Evolutionary conservation across 129 eudicot genomes (phyloP).

Genomic region (Heracleum sosnowskyi): DNA sequence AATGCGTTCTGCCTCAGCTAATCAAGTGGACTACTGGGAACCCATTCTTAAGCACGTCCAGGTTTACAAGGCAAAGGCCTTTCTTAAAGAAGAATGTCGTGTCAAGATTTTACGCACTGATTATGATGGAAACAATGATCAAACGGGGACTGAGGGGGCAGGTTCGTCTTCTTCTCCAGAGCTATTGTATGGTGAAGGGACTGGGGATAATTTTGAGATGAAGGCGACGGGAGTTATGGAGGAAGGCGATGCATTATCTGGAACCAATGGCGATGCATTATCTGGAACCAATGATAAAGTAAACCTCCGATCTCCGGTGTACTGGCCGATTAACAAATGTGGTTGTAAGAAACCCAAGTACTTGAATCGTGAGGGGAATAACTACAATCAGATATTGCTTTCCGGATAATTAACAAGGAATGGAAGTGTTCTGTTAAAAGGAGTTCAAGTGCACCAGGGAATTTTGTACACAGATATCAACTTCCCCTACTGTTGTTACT

Average conservation of each 20-base stretch:
- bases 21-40: too few relatives aligned
- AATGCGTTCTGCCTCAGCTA: conserved; percentile 21
- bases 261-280: too few relatives aligned
- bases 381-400: too few relatives aligned
- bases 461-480: too few relatives aligned
- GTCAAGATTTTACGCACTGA: conserved; percentile 53
- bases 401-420: too few relatives aligned
- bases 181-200: conserved; percentile 52
- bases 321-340: too few relatives aligned
- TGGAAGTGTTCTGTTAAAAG: too few relatives aligned
- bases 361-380: too few relatives aligned
- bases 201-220: conserved; percentile 71
- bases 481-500: too few relatives aligned
- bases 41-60: conserved; percentile 8
- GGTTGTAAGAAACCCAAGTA: too few relatives aligned
- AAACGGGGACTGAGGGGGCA: conserved; percentile 27
- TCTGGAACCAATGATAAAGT: conserved; percentile 76
- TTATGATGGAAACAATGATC: conserved; percentile 25
- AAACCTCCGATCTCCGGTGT: conserved; percentile 4
- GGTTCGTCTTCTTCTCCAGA: conserved; percentile 80
- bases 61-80: conserved; percentile 86
- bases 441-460: too few relatives aligned
- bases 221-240: conserved; percentile 78
- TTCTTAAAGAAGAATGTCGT: conserved; percentile 80
- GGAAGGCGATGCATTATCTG: conserved; percentile 89